Evolutionary conservation across 768 basidiomycete genomes (phyloP).

Genomic region (Leccinum arenicola): DNA sequence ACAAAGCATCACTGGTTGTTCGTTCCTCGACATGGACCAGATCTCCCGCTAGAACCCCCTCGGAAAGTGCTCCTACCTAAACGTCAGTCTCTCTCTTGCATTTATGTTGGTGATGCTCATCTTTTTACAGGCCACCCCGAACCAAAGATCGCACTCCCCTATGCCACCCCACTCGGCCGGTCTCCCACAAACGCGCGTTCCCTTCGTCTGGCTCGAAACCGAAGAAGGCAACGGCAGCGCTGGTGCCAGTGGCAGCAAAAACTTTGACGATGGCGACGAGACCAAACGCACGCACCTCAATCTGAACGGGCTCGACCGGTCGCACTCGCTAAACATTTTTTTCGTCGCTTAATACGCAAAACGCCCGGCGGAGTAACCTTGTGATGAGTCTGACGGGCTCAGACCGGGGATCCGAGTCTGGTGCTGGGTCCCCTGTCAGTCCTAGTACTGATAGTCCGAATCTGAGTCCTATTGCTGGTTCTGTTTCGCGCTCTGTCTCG

Average conservation of each 20-base stretch:
- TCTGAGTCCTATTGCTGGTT: background rate
- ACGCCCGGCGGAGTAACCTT: slow-evolving; percentile 24
- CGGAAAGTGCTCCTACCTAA: no score
- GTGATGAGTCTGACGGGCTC: slow-evolving; percentile 23
- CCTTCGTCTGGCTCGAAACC: slow-evolving; percentile 49
- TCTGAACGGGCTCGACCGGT: background rate
- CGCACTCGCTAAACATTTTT: slow-evolving; percentile 19
- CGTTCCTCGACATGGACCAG: no score
- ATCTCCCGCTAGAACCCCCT: no score
- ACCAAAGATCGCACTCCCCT: slow-evolving; percentile 6
- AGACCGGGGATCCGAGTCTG: background rate
- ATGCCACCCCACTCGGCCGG: slow-evolving; percentile 24
- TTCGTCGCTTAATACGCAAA: slow-evolving; percentile 7
- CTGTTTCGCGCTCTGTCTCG: background rate
- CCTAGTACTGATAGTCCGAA: no score
- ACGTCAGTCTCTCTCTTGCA: no score
- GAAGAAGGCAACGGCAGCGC: slow-evolving; percentile 21
- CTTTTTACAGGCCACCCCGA: no score
- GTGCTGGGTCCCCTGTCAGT: background rate
- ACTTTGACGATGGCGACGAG: slow-evolving; percentile 4
- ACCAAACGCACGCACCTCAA: slow-evolving; percentile 5
- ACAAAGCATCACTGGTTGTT: no score
- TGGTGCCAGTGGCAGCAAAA: background rate
- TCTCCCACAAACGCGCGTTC: slow-evolving; percentile 30
- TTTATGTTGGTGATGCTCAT: no score